Conservation (phyloP, 2,329 filamentous ascomycete species). For the Epichloe hybrida region DNA sequence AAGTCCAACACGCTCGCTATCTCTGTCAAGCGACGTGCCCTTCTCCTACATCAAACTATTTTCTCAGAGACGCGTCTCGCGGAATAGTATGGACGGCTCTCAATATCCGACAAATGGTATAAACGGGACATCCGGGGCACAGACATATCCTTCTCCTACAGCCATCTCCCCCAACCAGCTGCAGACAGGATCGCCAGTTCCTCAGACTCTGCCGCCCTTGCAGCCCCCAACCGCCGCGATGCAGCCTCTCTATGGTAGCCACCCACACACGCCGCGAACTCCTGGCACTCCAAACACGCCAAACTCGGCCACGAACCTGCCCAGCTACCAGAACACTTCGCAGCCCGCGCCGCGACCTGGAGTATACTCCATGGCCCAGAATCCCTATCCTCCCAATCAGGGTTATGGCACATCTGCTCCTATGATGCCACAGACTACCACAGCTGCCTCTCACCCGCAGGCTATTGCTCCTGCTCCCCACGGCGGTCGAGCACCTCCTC, state of each 20-base stretch:
- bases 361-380: constrained; percentile 42
- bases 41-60: constrained; percentile 1
- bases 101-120: constrained; percentile 42
- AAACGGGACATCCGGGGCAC: constrained; percentile 36
- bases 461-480: constrained; percentile 60
- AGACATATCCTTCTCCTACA: constrained; percentile 37
- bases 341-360: constrained; percentile 34
- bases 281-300: constrained; percentile 51
- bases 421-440: constrained; percentile 55
- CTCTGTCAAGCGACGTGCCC: background rate
- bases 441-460: constrained; percentile 57
- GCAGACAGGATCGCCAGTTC: constrained; percentile 32
- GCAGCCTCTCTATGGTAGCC: constrained; percentile 38
- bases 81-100: constrained; percentile 40
- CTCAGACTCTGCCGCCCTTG: constrained; percentile 43
- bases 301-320: constrained; percentile 38
- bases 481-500: constrained; percentile 42
- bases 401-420: constrained; percentile 41
- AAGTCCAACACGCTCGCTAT: background rate
- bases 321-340: constrained; percentile 37
- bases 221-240: constrained; percentile 31
- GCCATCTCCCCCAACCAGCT: constrained; percentile 38
- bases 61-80: constrained; percentile 19
- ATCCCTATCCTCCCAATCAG: constrained; percentile 40
- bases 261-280: constrained; percentile 48